These are phyloP conservation scores for Ceratobasidium sp. DNA, from an alignment of 1,284 basidiomycete genomes.

Conservation along the genomic window DNA sequence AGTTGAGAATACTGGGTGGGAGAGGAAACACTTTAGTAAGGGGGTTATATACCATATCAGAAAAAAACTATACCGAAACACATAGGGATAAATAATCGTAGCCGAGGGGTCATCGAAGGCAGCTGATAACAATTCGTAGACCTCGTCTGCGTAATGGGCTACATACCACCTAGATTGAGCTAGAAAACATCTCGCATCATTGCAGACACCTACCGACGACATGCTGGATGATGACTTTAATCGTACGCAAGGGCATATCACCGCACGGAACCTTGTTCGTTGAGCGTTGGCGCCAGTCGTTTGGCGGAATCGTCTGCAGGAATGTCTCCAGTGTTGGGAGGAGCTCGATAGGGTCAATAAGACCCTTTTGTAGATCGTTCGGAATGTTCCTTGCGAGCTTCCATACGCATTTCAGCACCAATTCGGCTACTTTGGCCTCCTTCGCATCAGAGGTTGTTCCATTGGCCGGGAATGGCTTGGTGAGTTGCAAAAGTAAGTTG, in stretches of 20 bases:
- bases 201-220: slow-evolving; percentile 77
- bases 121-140: slow-evolving; percentile 78
- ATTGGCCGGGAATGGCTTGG: slow-evolving; percentile 81
- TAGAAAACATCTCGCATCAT: neutral
- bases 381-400: slow-evolving; percentile 95
- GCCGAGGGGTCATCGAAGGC: slow-evolving; percentile 84
- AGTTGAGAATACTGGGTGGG: slow-evolving; percentile 65
- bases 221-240: slow-evolving; percentile 97
- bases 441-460: slow-evolving; percentile 73
- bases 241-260: slow-evolving; percentile 95
- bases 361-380: slow-evolving; percentile 82
- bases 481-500: slow-evolving; percentile 83
- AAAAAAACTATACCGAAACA: slow-evolving; percentile 62
- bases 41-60: neutral
- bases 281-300: slow-evolving; percentile 92
- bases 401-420: slow-evolving; percentile 98
- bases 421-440: slow-evolving; percentile 90
- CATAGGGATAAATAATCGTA: slow-evolving; percentile 83
- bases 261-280: slow-evolving; percentile 91
- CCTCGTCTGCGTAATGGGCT: slow-evolving; percentile 82
- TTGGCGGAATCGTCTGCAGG: slow-evolving; percentile 90
- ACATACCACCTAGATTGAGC: slow-evolving; percentile 40
- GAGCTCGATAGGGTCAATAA: slow-evolving; percentile 85
- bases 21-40: neutral
- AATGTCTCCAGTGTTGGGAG: slow-evolving; percentile 96